A percentile compares a stretch with the other conserved stretches of the same genome.
These are phyloP conservation scores for Quercus phellos DNA, from an alignment of 331 rosid genomes.

Conservation along the genomic window DNA sequence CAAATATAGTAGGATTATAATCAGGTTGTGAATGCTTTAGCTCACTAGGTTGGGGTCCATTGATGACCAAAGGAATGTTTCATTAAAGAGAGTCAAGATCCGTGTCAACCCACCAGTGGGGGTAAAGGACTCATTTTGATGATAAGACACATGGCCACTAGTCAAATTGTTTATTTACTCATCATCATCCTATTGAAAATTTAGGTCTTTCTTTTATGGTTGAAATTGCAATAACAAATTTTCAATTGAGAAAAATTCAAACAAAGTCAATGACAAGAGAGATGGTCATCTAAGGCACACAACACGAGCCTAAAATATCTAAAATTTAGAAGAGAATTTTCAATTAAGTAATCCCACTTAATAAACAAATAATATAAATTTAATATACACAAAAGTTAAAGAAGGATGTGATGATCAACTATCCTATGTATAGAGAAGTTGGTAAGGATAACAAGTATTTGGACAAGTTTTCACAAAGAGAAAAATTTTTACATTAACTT, in stretches of 20 bases:
- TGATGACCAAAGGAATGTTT: constrained; percentile 52
- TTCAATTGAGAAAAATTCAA: constrained; percentile 29
- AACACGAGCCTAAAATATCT: constrained; percentile 19
- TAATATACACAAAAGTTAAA: background rate
- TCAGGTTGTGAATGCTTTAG: background rate
- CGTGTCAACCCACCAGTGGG: constrained; percentile 59
- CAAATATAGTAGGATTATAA: constrained; percentile 54
- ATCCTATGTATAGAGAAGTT: constrained; percentile 14
- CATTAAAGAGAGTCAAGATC: constrained; percentile 73
- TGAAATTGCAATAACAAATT: constrained; percentile 28
- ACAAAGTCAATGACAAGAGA: constrained; percentile 50
- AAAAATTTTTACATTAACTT: constrained; percentile 11
- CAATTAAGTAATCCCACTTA: background rate
- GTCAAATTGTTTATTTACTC: constrained; percentile 35
- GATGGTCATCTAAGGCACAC: constrained; percentile 30
- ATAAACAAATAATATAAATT: constrained; percentile 1
- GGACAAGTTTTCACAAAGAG: constrained; percentile 19
- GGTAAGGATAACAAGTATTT: constrained; percentile 32
- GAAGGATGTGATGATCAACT: background rate
- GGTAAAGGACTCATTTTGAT: constrained; percentile 26
- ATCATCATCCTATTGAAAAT: constrained; percentile 46
- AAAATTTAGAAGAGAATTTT: background rate
- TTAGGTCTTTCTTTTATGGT: constrained; percentile 28
- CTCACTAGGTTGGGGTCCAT: constrained; percentile 35
- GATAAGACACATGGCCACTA: constrained; percentile 51